Evolutionary conservation across 2,329 filamentous ascomycete genomes (phyloP).

Genomic region (Teratosphaeria destructans): DNA sequence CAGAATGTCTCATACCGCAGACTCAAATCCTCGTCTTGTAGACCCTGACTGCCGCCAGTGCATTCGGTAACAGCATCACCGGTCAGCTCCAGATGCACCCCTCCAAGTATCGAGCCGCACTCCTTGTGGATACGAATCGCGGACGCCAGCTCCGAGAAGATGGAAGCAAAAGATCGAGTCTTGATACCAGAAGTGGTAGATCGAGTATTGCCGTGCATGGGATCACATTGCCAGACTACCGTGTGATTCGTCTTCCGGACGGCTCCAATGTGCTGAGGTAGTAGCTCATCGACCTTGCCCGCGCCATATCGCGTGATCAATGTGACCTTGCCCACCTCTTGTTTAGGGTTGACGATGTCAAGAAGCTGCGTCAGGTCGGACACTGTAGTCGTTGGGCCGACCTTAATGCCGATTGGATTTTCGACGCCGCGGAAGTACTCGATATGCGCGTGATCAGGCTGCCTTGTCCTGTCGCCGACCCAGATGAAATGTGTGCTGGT

Average conservation of each 20-base stretch:
- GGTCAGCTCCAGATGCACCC: conserved; percentile 89
- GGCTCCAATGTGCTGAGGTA: conserved; percentile 78
- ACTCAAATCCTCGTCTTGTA: conserved; percentile 79
- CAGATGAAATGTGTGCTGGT: conserved; percentile 95
- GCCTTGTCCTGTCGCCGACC: conserved; percentile 93
- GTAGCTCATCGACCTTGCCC: conserved; percentile 59
- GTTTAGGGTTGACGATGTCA: conserved; percentile 69
- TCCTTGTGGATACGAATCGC: conserved; percentile 77
- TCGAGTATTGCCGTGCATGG: conserved; percentile 81
- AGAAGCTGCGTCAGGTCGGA: conserved; percentile 70
- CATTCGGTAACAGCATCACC: conserved; percentile 96
- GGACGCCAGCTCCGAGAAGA: conserved; percentile 75
- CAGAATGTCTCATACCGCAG: conserved; percentile 94
- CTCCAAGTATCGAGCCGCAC: conserved; percentile 76
- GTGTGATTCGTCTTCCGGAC: conserved; percentile 67
- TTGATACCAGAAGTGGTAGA: conserved; percentile 70
- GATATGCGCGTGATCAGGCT: conserved; percentile 85
- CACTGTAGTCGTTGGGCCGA: conserved; percentile 73
- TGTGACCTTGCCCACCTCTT: conserved; percentile 85
- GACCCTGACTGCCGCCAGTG: conserved; percentile 74
- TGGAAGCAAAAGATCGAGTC: conserved; percentile 82
- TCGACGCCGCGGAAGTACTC: conserved; percentile 95
- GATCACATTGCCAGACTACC: conserved; percentile 96
- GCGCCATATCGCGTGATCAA: conserved; percentile 93
- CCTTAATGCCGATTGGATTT: conserved; percentile 94